Evolutionary conservation across 2,329 filamentous ascomycete species (phyloP), one percentile per base, ranked within the genome.

Genomic region (Aaosphaeria arxii): DNA sequence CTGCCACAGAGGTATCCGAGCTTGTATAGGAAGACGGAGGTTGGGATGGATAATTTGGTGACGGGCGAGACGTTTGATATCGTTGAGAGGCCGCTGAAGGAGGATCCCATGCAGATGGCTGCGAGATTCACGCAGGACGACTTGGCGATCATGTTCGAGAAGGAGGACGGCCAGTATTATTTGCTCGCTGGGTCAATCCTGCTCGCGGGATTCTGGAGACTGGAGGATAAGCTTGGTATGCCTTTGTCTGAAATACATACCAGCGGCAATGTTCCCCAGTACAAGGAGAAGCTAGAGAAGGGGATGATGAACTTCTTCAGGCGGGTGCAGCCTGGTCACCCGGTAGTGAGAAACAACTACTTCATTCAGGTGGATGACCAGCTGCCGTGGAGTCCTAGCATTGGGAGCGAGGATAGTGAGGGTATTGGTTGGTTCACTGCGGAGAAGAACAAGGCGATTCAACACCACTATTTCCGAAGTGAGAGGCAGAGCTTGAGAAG

Each of bases 281-380:
- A 79, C 74, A 78, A 78, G 50, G 75, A 82, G 56, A 89, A 89
- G 62, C 74, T 92, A 7, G 84, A 91, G 63, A 85, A 83, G 50
- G 86, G 87, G 9, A 92, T 91, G 88, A 79, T 80, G 73, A 89
- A 87, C 64, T 91, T 95, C 74, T 94, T 95, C 73, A 77, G 81
- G 0, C 75, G 89, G 0, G 68, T 94, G 0, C 78, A 80, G 61
- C 86, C 86, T 1, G 84, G 89, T 39, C 81, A 83, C 40, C 79
- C 84, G 0, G 80, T 87, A 28, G 58, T 83, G 17, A 77, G 89
- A 49, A 89, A 91, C 65, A 92, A 94, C 65, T 95, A 94, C 71
- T 95, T 95, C 73, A 80, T 95, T 53, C 89, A 95, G 71, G 88
- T 94, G 1, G 89, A 95, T 62, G 88, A 91, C 48, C 71, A 79